These are phyloP conservation scores for Paxillus involutus DNA, from an alignment of 768 basidiomycete species.

Conservation along the genomic window DNA sequence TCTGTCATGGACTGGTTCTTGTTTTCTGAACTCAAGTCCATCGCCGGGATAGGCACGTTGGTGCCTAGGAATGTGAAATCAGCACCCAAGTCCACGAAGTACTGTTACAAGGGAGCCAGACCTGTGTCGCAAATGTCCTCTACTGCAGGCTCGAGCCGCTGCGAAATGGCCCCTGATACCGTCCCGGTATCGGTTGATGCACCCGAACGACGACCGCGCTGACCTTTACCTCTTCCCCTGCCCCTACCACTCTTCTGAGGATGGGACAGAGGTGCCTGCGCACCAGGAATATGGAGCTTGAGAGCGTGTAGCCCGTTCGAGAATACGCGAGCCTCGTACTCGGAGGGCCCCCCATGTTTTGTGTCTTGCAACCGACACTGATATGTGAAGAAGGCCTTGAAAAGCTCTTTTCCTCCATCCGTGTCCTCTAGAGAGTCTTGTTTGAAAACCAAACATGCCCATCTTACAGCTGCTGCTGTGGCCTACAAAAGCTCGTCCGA, in stretches of 20 bases:
- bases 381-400: conserved; percentile 21
- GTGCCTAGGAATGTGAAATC: neutral
- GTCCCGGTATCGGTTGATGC: neutral
- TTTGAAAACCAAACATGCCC: conserved; percentile 14
- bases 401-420: conserved; percentile 13
- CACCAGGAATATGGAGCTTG: neutral
- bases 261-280: neutral
- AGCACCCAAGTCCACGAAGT: neutral
- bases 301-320: conserved; percentile 10
- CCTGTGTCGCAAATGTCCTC: conserved; percentile 5
- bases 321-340: neutral
- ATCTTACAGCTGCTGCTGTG: conserved; percentile 7
- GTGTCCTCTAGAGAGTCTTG: neutral
- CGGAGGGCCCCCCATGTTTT: neutral
- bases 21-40: neutral
- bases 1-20: neutral
- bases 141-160: neutral
- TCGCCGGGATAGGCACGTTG: neutral
- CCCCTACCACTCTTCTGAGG: neutral
- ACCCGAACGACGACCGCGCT: neutral
- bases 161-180: neutral
- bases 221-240: neutral
- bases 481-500: conserved; percentile 8
- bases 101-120: neutral
- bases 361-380: neutral